A percentile compares a stretch with the other conserved stretches of the same genome.
Conservation (phyloP, 106 monocot genomes). For the Dactylorhiza incarnata region DNA sequence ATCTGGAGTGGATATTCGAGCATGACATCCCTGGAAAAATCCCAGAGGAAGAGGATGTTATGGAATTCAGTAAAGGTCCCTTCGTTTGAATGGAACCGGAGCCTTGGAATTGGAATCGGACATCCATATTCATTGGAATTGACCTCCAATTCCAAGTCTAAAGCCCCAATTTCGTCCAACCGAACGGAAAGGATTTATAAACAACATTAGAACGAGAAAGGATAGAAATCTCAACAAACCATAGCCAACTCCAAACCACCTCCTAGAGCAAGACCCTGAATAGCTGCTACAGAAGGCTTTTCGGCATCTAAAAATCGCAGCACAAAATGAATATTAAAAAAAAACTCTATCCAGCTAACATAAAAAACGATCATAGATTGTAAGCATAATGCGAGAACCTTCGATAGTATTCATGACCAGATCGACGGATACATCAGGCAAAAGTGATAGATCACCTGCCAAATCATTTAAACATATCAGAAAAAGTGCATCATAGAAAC, state of each 20-base stretch:
- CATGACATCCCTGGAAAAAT: constrained; percentile 37
- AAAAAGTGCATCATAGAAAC: neutral
- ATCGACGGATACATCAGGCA: constrained; percentile 32
- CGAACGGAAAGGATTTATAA: neutral
- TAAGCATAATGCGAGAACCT: constrained; percentile 8
- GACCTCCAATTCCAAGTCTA: too few relatives aligned
- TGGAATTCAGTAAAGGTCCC: neutral
- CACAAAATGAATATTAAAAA: neutral
- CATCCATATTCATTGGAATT: too few relatives aligned
- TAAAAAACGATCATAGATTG: neutral
- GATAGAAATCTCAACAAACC: constrained; percentile 17
- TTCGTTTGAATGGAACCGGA: too few relatives aligned
- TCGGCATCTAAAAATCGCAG: constrained; percentile 12
- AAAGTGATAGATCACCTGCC: constrained; percentile 30
- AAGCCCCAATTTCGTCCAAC: neutral
- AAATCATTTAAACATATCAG: neutral
- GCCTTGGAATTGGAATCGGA: too few relatives aligned
- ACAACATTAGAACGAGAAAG: neutral
- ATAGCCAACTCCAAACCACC: constrained; percentile 41
- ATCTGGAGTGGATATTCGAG: constrained; percentile 34
- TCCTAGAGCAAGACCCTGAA: constrained; percentile 34
- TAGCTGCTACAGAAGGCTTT: constrained; percentile 45
- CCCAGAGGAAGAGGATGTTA: neutral
- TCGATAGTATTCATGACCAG: constrained; percentile 27
- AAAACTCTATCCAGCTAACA: too few relatives aligned